Base-by-base conservation (phyloP, 2,329 filamentous ascomycete genomes). In the Harringtonia aguacate region DNA sequence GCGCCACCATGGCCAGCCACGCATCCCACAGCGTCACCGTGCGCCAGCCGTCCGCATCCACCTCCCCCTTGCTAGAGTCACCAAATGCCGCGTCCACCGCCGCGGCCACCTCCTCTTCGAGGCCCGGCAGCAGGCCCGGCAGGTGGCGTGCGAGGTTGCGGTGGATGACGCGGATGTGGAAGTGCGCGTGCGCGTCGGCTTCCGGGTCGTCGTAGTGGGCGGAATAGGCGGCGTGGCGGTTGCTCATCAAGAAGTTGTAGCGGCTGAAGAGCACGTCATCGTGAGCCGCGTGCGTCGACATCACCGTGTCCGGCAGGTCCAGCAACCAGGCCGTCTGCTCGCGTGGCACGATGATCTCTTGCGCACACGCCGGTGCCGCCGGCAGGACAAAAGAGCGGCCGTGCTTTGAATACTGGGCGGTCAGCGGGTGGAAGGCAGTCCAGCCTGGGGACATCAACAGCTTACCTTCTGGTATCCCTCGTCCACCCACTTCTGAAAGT, bases 271-370 rank as follows among this genome's bases (percentile, higher is more conserved):
- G 49, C 5, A 65, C 58, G 44, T 72, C 66, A 46, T 71, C 66
- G 50, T 72, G 68, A 0, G 68, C 66, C 2, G 62, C 55, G 40
- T 62, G 54, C 1, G 66, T 57, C 2, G 65, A 69, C 24, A 70
- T 55, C 3, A 66, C 50, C 24, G 54, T 52, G 44, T 71, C 68
- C n/a, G 68, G 67, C 49, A 67, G 62, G 35, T 68, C 65, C 46
- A 71, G 60, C 53, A 71, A 61, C 68, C 68, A 72, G 9, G 56
- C 52, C 9, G 66, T 61, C 51, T 69, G 64, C 1, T 60, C 61
- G 4, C 56, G 58, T 3, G 68, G 68, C 4, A 72, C 55, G 40
- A 72, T 61, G 33, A 72, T 61, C 36, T 71, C 67, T 20, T 63
- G 57, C 1, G 64, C 59, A 3, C 63, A 59, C 8, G 61, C 61